Evolutionary conservation across 163 green algal genomes (phyloP).

Genomic region (Chlorella variabilis): DNA sequence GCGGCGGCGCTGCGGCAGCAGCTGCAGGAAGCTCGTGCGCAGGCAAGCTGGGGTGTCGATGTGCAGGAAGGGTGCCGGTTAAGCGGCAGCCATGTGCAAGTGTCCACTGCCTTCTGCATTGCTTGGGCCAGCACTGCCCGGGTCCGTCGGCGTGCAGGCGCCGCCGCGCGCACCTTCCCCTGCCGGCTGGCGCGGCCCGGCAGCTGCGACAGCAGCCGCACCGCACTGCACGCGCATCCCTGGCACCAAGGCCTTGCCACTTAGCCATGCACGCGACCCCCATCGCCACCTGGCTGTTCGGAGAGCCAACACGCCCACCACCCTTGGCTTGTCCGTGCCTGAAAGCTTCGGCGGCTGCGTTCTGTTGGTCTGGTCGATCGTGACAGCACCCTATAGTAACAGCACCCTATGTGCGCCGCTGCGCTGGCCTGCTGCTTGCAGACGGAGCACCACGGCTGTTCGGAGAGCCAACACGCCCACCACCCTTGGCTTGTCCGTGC

Average conservation of each 20-base stretch:
- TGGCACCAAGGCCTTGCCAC: neutral
- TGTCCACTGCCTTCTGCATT: too few species aligned
- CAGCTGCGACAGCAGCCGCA: neutral
- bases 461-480: too few species aligned
- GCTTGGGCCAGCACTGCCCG: neutral
- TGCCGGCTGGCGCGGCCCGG: neutral
- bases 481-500: too few species aligned
- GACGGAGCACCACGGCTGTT: neutral
- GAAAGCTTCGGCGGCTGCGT: neutral
- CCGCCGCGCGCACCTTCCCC: too few species aligned
- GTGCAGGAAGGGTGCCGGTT: too few species aligned
- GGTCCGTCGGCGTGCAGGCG: too few species aligned
- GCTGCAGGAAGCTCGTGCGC: conserved; percentile 5
- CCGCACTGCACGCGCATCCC: neutral
- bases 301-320: neutral
- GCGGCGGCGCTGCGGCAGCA: conserved; percentile 1
- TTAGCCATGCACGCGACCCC: neutral
- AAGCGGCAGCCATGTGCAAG: too few species aligned
- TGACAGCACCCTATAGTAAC: too few species aligned
- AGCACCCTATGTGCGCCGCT: too few species aligned
- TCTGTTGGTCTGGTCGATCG: neutral
- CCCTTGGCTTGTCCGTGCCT: neutral
- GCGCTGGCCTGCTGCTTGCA: neutral
- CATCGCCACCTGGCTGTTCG: neutral
- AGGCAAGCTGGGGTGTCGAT: too few species aligned